A percentile compares a stretch with the other conserved stretches of the same genome.
phyloP scores from a whole-genome alignment of 2,329 filamentous ascomycete species.

The Tolypocladium tropicale region DNA sequence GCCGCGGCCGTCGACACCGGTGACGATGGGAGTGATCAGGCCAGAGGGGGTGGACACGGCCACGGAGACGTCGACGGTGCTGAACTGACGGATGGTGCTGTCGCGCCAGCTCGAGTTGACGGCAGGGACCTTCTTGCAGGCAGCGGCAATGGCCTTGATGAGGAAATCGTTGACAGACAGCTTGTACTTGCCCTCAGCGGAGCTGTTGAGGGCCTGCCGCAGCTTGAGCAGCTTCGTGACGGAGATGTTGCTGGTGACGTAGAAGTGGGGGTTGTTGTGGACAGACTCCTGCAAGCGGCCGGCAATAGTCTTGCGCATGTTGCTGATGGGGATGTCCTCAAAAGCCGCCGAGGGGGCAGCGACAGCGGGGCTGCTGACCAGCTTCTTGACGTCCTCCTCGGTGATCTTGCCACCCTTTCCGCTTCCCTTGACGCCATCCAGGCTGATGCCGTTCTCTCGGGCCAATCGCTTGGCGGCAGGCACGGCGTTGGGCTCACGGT shows the following conservation, averaged over 20 bases:
- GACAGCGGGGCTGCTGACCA: constrained; percentile 45
- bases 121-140: constrained; percentile 85
- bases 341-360: constrained; percentile 55
- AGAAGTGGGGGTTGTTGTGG: constrained; percentile 96
- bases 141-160: constrained; percentile 86
- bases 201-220: constrained; percentile 82
- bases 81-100: constrained; percentile 86
- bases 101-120: constrained; percentile 95
- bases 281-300: constrained; percentile 78
- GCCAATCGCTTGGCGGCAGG: constrained; percentile 73
- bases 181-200: constrained; percentile 90
- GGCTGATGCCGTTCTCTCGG: constrained; percentile 69
- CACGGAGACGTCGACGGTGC: constrained; percentile 87
- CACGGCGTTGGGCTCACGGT: constrained; percentile 67
- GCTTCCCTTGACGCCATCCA: constrained; percentile 75
- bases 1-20: constrained; percentile 75
- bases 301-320: constrained; percentile 98
- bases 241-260: constrained; percentile 82
- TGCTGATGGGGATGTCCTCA: constrained; percentile 73
- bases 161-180: constrained; percentile 99
- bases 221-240: constrained; percentile 95
- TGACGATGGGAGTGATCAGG: constrained; percentile 96
- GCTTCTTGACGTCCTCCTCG: constrained; percentile 88
- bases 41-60: constrained; percentile 88
- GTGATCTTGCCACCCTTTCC: constrained; percentile 81